Percentiles rank a stretch among this genome's conserved stretches.
Conservation (phyloP, 2,329 filamentous ascomycete genomes). For the Aspergillus ibericus region DNA sequence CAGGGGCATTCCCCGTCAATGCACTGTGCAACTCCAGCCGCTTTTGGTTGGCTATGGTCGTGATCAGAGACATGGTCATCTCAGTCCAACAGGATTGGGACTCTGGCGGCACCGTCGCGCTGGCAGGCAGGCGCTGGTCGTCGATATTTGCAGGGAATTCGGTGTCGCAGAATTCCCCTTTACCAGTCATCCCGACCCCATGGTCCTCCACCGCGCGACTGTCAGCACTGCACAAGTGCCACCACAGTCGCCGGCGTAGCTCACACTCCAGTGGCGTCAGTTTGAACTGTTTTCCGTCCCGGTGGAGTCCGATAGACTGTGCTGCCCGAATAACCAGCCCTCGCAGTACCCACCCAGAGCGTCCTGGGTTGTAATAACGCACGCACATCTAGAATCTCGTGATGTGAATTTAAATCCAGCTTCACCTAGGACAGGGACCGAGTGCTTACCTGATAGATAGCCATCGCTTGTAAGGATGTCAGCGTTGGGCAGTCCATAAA, state of each 20-base stretch:
- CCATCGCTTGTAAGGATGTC: conserved; percentile 31
- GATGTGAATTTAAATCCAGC: background rate
- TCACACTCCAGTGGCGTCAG: conserved; percentile 55
- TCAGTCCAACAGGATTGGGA: conserved; percentile 56
- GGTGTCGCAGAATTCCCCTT: conserved; percentile 45
- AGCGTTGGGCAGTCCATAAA: conserved; percentile 45
- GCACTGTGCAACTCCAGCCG: conserved; percentile 17
- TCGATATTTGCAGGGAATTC: conserved; percentile 49
- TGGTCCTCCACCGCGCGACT: conserved; percentile 59
- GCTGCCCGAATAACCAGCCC: conserved; percentile 55
- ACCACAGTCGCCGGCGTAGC: conserved; percentile 56
- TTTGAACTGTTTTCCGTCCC: conserved; percentile 53
- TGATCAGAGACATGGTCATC: conserved; percentile 58
- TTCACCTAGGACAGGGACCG: rapidly evolving
- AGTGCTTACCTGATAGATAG: conserved; percentile 39
- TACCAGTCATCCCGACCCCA: conserved; percentile 54
- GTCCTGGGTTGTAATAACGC: conserved; percentile 22
- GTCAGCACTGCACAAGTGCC: conserved; percentile 48
- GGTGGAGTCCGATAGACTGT: conserved; percentile 51
- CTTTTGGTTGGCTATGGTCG: conserved; percentile 49
- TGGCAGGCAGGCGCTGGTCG: conserved; percentile 53
- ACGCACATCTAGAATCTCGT: conserved; percentile 21
- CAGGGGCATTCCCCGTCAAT: conserved; percentile 37
- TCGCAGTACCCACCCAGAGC: conserved; percentile 50
- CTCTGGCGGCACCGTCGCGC: conserved; percentile 50